Conservation (phyloP, 2,329 filamentous ascomycete species). For the Massarina eburnea region DNA sequence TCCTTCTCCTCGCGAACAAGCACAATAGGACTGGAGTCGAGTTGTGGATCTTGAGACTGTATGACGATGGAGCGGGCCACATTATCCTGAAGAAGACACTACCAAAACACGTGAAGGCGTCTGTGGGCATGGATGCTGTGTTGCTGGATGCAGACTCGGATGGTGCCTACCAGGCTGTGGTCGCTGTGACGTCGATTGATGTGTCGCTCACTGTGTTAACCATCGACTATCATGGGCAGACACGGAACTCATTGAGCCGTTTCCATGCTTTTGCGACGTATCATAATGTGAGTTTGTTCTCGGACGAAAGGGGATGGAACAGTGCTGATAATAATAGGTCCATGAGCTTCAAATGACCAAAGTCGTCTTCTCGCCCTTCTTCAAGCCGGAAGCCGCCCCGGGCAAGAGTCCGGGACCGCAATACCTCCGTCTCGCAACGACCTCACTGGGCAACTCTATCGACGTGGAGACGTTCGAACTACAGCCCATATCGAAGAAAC, state of each 20-base stretch:
- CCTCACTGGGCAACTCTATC: conserved; percentile 77
- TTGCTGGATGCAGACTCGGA: conserved; percentile 62
- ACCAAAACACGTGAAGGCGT: conserved; percentile 69
- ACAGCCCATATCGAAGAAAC: conserved; percentile 50
- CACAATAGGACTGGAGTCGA: conserved; percentile 58
- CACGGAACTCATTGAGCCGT: conserved; percentile 48
- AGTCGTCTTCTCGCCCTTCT: conserved; percentile 49
- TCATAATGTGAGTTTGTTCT: conserved; percentile 49
- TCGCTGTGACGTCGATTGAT: conserved; percentile 80
- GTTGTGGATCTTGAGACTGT: conserved; percentile 60
- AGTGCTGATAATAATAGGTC: conserved; percentile 20
- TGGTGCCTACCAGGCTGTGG: conserved; percentile 72
- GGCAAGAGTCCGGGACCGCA: conserved; percentile 48
- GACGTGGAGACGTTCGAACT: conserved; percentile 80
- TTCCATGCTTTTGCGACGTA: conserved; percentile 56
- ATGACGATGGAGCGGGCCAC: conserved; percentile 55
- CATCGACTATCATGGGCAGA: conserved; percentile 65
- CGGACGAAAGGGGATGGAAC: neutral
- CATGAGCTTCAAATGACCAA: conserved; percentile 62
- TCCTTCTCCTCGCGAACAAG: conserved; percentile 60
- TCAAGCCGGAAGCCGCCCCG: conserved; percentile 34
- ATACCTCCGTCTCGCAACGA: conserved; percentile 76
- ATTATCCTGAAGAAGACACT: conserved; percentile 60
- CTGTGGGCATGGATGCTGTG: conserved; percentile 75
- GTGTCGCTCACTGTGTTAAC: conserved; percentile 77